Conservation (phyloP, 2,329 filamentous ascomycete genomes). For the Trichoderma sp. region DNA sequence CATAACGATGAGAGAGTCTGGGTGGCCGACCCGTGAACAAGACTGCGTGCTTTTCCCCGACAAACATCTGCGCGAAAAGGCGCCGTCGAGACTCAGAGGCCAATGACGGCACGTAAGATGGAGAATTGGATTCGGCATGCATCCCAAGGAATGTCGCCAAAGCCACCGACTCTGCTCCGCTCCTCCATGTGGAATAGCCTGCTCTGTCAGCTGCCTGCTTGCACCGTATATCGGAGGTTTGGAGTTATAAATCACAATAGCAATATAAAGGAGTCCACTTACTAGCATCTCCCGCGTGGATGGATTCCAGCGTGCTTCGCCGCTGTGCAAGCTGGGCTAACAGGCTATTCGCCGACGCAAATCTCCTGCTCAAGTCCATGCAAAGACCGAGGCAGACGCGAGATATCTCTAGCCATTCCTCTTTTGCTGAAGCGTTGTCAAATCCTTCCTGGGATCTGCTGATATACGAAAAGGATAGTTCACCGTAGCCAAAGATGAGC, state of each 20-base stretch:
- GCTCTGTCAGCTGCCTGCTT: not conserved
- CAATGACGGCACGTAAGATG: constrained; percentile 34
- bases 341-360: constrained; percentile 35
- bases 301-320: constrained; percentile 37
- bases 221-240: not conserved
- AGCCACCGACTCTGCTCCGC: constrained; percentile 38
- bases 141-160: constrained; percentile 38
- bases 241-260: not conserved
- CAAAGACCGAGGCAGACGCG: constrained; percentile 20
- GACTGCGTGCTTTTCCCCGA: constrained; percentile 49
- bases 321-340: constrained; percentile 39
- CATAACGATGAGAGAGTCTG: constrained; percentile 51
- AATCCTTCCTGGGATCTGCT: not conserved
- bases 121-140: constrained; percentile 29
- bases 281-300: constrained; percentile 42
- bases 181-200: constrained; percentile 41
- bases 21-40: constrained; percentile 57
- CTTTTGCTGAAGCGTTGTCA: not conserved
- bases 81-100: constrained; percentile 35
- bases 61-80: constrained; percentile 39
- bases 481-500: constrained; percentile 30
- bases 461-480: not conserved
- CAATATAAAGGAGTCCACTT: constrained; percentile 24
- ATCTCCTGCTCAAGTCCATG: constrained; percentile 24
- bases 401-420: constrained; percentile 15